Conservation (phyloP, 441 rosid species). For the Arabidopsis hybrid region DNA sequence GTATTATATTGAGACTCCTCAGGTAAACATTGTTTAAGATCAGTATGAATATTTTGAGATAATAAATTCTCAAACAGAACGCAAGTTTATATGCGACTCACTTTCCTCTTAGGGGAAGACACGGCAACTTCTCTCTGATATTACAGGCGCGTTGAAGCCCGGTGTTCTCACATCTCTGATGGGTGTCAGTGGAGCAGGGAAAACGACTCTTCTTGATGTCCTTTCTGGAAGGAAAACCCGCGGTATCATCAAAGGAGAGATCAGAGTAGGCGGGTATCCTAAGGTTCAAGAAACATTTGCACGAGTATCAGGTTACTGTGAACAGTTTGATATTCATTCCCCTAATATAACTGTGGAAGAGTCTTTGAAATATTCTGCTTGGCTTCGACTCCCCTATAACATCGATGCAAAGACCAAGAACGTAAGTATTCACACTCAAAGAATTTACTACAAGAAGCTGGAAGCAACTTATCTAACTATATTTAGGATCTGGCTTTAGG, state of each 20-base stretch:
- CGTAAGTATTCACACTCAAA: slow-evolving; percentile 44
- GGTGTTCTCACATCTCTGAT: slow-evolving; percentile 92
- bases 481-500: slow-evolving; percentile 42
- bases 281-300: slow-evolving; percentile 79
- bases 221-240: slow-evolving; percentile 77
- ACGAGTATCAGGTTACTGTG: slow-evolving; percentile 76
- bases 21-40: slow-evolving; percentile 47
- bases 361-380: slow-evolving; percentile 64
- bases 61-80: slow-evolving; percentile 36
- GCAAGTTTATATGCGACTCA: slow-evolving; percentile 43
- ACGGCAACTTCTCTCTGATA: slow-evolving; percentile 61
- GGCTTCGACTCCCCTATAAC: slow-evolving; percentile 63
- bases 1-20: slow-evolving; percentile 66
- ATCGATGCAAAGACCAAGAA: slow-evolving; percentile 51
- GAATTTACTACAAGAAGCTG: slow-evolving; percentile 3
- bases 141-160: slow-evolving; percentile 84
- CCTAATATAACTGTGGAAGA: slow-evolving; percentile 67
- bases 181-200: slow-evolving; percentile 96
- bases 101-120: slow-evolving; percentile 46
- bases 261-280: slow-evolving; percentile 63
- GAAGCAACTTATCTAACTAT: background rate
- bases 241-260: slow-evolving; percentile 59
- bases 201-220: slow-evolving; percentile 79
- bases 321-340: slow-evolving; percentile 76
- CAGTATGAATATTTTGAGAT: background rate